Percentiles rank a stretch among this genome's conserved stretches.
Conservation (phyloP, 371 early-diverging fungal genomes). For the Amoeboaphelidium protococcarum region DNA sequence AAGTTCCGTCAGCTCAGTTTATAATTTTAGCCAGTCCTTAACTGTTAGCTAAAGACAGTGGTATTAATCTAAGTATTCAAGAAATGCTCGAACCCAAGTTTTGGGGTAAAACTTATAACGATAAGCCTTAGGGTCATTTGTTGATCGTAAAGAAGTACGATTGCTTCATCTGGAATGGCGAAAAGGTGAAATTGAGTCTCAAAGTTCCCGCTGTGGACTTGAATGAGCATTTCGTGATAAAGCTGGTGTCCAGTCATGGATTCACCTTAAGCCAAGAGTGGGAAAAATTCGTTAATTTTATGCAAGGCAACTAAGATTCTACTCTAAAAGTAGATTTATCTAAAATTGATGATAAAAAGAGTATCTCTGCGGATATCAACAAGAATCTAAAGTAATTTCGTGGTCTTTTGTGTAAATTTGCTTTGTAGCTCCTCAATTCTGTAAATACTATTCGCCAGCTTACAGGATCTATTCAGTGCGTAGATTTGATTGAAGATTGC, state of each 20-base stretch:
- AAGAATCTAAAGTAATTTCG: slow-evolving; percentile 6
- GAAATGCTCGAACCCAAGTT: too few species aligned
- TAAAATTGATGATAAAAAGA: slow-evolving; percentile 23
- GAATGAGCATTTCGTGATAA: too few species aligned
- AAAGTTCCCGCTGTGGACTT: too few species aligned
- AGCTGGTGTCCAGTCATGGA: too few species aligned
- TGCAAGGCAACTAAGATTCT: slow-evolving; percentile 1
- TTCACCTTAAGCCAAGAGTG: too few species aligned
- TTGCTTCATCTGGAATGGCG: too few species aligned
- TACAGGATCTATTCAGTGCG: slow-evolving; percentile 15
- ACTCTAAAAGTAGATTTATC: slow-evolving; percentile 18
- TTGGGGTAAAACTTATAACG: too few species aligned
- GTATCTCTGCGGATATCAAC: slow-evolving; percentile 20
- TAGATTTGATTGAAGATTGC: slow-evolving; percentile 49
- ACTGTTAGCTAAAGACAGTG: slow-evolving; percentile 4
- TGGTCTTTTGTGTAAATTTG: not conserved
- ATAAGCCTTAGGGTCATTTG: too few species aligned
- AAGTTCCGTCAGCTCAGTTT: slow-evolving; percentile 32
- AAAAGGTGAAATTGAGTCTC: too few species aligned
- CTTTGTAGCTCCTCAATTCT: not conserved
- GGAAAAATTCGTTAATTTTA: too few species aligned
- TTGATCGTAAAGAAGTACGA: too few species aligned
- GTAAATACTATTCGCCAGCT: not conserved
- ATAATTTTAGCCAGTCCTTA: slow-evolving; percentile 10
- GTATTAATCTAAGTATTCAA: not conserved